Evolutionary conservation across 768 basidiomycete species (phyloP).

Genomic region (Chlorophyllum brunneum): DNA sequence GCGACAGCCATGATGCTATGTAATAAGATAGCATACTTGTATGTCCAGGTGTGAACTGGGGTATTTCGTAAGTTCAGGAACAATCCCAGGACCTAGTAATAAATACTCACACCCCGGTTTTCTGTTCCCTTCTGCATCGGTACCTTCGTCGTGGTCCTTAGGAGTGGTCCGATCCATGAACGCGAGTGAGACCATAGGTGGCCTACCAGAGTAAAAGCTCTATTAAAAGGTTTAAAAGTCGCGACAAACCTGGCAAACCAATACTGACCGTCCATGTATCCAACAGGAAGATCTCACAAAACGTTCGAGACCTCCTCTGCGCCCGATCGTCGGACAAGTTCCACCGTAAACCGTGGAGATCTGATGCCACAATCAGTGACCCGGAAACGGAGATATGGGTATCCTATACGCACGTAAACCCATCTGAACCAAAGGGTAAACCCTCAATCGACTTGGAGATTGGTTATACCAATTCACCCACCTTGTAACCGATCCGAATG

Average conservation of each 20-base stretch:
- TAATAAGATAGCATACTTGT: constrained; percentile 49
- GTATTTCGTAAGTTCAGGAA: constrained; percentile 1
- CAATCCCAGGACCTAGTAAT: neutral
- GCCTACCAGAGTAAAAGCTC: constrained; percentile 63
- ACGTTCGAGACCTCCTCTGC: constrained; percentile 50
- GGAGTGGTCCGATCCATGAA: constrained; percentile 60
- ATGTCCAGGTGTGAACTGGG: constrained; percentile 53
- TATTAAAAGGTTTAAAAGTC: constrained; percentile 19
- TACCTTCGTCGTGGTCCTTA: constrained; percentile 34
- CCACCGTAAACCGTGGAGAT: constrained; percentile 60
- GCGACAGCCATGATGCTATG: constrained; percentile 47
- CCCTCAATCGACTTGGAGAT: neutral
- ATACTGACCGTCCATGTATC: constrained; percentile 57
- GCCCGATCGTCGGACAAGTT: constrained; percentile 42
- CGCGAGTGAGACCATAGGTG: constrained; percentile 46
- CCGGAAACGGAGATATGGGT: neutral
- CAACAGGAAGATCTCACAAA: constrained; percentile 65
- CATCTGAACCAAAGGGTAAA: constrained; percentile 23
- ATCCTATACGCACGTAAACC: constrained; percentile 47
- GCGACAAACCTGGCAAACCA: neutral
- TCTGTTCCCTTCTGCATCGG: constrained; percentile 31
- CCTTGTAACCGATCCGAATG: constrained; percentile 55
- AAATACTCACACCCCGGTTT: constrained; percentile 36
- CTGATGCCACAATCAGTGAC: constrained; percentile 27
- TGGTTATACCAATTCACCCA: constrained; percentile 28